phyloP scores from a whole-genome alignment of 306 rosid species.

The Pueraria montana region DNA sequence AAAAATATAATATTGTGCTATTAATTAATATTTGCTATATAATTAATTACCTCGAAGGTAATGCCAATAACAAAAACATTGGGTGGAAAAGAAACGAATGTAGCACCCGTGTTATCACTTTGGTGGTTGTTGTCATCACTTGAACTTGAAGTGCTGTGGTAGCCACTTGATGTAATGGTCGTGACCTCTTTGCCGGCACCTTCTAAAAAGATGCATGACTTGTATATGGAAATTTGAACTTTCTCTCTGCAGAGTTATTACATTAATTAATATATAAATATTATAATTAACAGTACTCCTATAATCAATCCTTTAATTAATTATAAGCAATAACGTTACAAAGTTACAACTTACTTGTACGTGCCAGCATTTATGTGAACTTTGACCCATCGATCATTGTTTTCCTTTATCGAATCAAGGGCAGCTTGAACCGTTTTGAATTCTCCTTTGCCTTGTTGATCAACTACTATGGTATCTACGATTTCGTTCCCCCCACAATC shows the following conservation, averaged over 20 bases:
- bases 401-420: conserved; percentile 10
- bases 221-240: background rate
- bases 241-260: background rate
- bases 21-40: too few species aligned
- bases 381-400: conserved; percentile 33
- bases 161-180: background rate
- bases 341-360: background rate
- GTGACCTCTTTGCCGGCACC: background rate
- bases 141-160: background rate
- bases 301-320: too few species aligned
- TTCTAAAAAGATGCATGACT: conserved; percentile 12
- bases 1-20: too few species aligned
- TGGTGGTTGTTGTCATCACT: background rate
- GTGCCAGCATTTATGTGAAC: conserved; percentile 35
- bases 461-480: conserved; percentile 1
- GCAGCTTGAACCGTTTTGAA: conserved; percentile 4
- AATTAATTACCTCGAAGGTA: background rate
- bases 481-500: conserved; percentile 34
- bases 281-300: background rate
- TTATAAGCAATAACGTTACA: too few species aligned
- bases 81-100: background rate
- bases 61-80: conserved; percentile 1
- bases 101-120: background rate
- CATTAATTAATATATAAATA: background rate
- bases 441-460: conserved; percentile 1